phyloP scores from a whole-genome alignment of 2,329 filamentous ascomycete genomes.

The Fusarium sp. region DNA sequence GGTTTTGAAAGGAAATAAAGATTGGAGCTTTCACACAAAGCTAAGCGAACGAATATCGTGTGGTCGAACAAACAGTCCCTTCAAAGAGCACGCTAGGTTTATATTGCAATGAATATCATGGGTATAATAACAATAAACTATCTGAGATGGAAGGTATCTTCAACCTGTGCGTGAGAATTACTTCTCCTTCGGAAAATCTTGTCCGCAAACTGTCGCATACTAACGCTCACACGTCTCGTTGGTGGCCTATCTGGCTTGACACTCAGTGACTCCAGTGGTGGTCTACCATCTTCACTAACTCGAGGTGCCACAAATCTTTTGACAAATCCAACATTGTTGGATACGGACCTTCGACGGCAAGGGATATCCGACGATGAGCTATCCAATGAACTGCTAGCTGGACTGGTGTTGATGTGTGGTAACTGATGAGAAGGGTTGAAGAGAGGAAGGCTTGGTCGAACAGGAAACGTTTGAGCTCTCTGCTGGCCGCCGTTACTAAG shows the following conservation, averaged over 20 bases:
- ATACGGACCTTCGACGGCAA: conserved; percentile 42
- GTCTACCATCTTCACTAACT: conserved; percentile 42
- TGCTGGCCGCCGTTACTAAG: conserved; percentile 34
- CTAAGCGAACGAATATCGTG: not conserved
- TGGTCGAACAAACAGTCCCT: conserved; percentile 2
- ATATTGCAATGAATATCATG: conserved; percentile 33
- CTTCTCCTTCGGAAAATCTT: conserved; percentile 47
- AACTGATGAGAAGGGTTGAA: conserved; percentile 20
- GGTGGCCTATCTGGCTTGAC: conserved; percentile 37
- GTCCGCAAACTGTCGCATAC: conserved; percentile 45
- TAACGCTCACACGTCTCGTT: conserved; percentile 45
- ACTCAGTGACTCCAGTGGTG: conserved; percentile 35
- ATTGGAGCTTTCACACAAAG: not conserved
- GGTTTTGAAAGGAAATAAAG: not conserved
- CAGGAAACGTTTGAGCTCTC: conserved; percentile 37
- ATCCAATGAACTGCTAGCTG: conserved; percentile 33
- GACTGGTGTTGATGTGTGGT: conserved; percentile 33
- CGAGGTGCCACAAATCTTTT: conserved; percentile 41
- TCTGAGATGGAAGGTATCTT: conserved; percentile 40
- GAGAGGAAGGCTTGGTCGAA: conserved; percentile 32
- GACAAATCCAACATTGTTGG: conserved; percentile 41
- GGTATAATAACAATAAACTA: conserved; percentile 41
- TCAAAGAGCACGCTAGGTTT: conserved; percentile 29
- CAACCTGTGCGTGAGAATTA: conserved; percentile 43
- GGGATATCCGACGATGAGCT: conserved; percentile 32